phyloP scores from a whole-genome alignment of 106 monocot species.

The Iris macrosiphon region DNA sequence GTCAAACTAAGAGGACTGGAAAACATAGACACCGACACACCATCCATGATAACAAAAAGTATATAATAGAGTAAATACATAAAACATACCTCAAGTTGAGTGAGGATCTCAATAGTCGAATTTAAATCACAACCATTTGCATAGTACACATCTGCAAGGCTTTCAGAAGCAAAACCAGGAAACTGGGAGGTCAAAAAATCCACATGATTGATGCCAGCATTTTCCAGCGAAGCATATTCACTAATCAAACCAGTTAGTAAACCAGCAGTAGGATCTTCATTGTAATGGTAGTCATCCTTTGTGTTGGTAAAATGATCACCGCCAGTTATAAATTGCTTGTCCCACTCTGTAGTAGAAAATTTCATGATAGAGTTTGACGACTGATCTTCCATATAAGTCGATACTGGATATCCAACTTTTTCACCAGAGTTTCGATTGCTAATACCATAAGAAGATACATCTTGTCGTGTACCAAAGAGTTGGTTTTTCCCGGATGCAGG shows the following conservation, averaged over 20 bases:
- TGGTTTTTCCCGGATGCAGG: constrained; percentile 14
- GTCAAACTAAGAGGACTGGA: too few relatives aligned
- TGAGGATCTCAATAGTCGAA: constrained; percentile 27
- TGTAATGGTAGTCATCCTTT: constrained; percentile 15
- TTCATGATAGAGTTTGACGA: constrained; percentile 13
- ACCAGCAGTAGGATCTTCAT: constrained; percentile 19
- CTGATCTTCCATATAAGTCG: constrained; percentile 13
- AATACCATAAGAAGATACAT: neutral
- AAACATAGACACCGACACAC: too few relatives aligned
- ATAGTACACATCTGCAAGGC: constrained; percentile 27
- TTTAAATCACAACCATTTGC: constrained; percentile 36
- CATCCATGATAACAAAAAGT: too few relatives aligned
- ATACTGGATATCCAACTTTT: constrained; percentile 18
- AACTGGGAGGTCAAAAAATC: constrained; percentile 24
- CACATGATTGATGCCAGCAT: constrained; percentile 9
- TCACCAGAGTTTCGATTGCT: constrained; percentile 5
- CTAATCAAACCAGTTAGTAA: constrained; percentile 12
- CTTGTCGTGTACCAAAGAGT: constrained; percentile 4
- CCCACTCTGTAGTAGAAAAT: constrained; percentile 10
- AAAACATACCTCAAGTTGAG: constrained; percentile 27
- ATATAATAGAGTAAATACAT: too few relatives aligned
- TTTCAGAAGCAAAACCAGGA: constrained; percentile 30
- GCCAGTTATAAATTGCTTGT: constrained; percentile 13
- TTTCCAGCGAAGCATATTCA: constrained; percentile 6
- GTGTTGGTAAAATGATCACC: constrained; percentile 17